Evolutionary conservation across 495 filamentous ascomycete genomes (phyloP).

Genomic region (Daldinia caldariorum): DNA sequence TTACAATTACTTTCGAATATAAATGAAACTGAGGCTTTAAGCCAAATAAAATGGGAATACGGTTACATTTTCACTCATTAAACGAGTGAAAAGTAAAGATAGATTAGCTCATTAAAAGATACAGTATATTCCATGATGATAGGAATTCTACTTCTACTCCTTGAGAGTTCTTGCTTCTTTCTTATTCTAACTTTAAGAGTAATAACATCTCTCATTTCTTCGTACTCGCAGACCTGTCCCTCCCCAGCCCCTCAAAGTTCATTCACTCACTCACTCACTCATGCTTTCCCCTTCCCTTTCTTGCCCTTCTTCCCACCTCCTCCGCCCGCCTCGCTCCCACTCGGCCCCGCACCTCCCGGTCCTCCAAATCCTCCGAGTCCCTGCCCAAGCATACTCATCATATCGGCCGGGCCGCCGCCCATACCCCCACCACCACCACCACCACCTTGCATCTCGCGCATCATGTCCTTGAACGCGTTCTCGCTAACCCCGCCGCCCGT

Average conservation of each 20-base stretch:
- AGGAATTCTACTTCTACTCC: no score
- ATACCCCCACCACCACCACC: constrained; percentile 57
- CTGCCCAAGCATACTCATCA: constrained; percentile 56
- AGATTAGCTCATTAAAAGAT: no score
- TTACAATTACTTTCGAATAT: background rate
- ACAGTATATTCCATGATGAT: no score
- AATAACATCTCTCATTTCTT: constrained; percentile 1
- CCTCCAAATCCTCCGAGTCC: constrained; percentile 47
- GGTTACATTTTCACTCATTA: background rate
- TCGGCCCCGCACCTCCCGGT: constrained; percentile 43
- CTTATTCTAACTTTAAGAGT: background rate
- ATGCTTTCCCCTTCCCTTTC: constrained; percentile 61
- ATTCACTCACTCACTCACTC: background rate
- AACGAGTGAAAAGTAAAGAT: background rate
- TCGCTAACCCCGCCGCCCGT: constrained; percentile 95
- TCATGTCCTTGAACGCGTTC: constrained; percentile 96
- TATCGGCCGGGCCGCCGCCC: constrained; percentile 51
- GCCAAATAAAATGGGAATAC: background rate
- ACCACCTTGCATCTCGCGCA: constrained; percentile 85
- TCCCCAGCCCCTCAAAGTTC: constrained; percentile 4
- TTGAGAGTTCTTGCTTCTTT: no score
- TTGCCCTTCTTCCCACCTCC: constrained; percentile 55
- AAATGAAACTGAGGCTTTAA: background rate
- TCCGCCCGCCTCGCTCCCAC: constrained; percentile 31
- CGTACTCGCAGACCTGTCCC: background rate